Percentiles rank a stretch among this genome's conserved stretches.
phyloP scores from a whole-genome alignment of 2,329 filamentous ascomycete species.

The Lasiodiplodia theobromae region DNA sequence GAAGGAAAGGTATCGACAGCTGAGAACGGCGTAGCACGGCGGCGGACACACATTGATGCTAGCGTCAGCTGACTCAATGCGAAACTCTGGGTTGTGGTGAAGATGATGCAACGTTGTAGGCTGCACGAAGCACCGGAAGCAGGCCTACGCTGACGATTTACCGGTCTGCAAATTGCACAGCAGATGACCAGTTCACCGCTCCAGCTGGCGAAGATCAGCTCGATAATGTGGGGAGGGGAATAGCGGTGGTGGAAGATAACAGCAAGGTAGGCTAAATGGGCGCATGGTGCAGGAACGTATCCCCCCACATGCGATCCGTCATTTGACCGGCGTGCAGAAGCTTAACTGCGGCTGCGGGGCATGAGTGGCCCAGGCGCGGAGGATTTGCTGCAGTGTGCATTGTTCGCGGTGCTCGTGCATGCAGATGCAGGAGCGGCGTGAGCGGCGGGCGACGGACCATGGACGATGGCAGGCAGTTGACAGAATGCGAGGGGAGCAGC shows the following conservation, averaged over 20 bases:
- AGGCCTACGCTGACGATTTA: background rate
- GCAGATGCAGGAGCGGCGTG: background rate
- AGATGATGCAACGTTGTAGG: background rate
- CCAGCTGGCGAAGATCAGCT: background rate
- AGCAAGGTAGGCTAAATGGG: conserved; percentile 1
- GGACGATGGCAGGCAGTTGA: background rate
- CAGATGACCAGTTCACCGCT: conserved; percentile 5
- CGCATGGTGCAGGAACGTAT: conserved; percentile 12
- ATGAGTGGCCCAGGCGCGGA: conserved; percentile 3
- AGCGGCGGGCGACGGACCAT: background rate
- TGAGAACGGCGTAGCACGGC: conserved; percentile 4
- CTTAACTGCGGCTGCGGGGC: conserved; percentile 3
- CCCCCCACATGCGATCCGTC: conserved; percentile 19
- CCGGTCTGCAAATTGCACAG: background rate
- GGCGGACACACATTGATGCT: background rate
- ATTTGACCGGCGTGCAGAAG: conserved; percentile 12
- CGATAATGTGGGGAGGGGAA: background rate
- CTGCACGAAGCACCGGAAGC: conserved; percentile 14
- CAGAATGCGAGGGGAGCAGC: background rate
- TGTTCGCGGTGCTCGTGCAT: background rate
- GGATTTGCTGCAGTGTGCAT: conserved; percentile 2
- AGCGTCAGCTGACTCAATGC: background rate
- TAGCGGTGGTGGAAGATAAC: background rate
- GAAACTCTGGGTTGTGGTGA: background rate
- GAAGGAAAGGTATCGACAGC: conserved; percentile 5